Evolutionary conservation across 2,329 filamentous ascomycete genomes (phyloP), one percentile per base, ranked within the genome.

Genomic region (Pseudogymnoascus sp.): DNA sequence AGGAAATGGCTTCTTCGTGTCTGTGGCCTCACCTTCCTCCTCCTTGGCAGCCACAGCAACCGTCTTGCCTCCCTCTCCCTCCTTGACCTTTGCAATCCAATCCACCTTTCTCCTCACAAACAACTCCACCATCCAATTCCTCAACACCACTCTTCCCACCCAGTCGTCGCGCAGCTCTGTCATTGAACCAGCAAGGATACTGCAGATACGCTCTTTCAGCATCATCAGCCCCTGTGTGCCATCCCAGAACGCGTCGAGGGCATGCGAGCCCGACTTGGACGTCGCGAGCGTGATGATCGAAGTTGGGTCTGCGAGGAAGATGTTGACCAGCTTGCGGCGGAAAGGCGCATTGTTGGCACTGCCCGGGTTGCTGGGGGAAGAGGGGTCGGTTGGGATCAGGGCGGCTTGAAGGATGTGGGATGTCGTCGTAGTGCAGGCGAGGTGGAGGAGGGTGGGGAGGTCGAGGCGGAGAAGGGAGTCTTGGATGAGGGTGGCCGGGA

Each of bases 71-170:
- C 29, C 25, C 48, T 77, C 74, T 58, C 76, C 64, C 35, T 82
- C 82, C 58, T 85, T 86, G 9, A 82, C 82, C 66, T 83, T 80
- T 62, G 77, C 78, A 62, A 86, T 78, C 87, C 87, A 90, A 62
- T 88, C 85, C 5, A 76, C 77, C 40, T 83, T 76, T 60, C 80
- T 76, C 29, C 85, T 77, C 70, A 86, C 87, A 73, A 87, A 90
- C 5, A 87, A 73, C 72, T 90, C 87, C 82, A 90, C 87, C 36
- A 79, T 81, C 87, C 87, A 90, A 69, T 89, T 90, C 66, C 84
- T 80, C 86, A 87, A 89, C 9, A 90, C 86, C 2, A 84, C 85
- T 35, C 87, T 77, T 1, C 87, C 87, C 21, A 84, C 79, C 36
- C 80, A 82, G 1, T 82, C 86, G 62, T 88, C 85, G n/a, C 87